Evolutionary conservation across 2,329 filamentous ascomycete genomes (phyloP), one percentile per base, ranked within the genome.

Genomic region (Aulographum hederae): DNA sequence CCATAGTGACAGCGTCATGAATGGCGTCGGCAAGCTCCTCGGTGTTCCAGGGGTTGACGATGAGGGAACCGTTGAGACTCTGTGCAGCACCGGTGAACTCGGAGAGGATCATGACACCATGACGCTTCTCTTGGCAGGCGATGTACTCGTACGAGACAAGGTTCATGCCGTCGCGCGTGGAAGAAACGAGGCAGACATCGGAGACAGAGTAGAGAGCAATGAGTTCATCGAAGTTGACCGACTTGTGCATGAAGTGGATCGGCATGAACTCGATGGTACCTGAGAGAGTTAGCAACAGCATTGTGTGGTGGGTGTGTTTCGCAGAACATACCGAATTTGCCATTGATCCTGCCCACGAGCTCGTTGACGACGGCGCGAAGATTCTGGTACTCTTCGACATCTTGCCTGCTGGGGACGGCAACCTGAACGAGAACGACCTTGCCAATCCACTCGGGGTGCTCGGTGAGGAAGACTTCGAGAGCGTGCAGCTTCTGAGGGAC

Each of bases 141-240:
- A 98, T 94, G 60, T 95, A 98, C 56, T 98, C 86, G 57, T 94
- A 95, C 1, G 84, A 91, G 19, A 95, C 89, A 18, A 98, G 66
- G 54, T 98, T 98, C 89, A 98, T 98, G 47, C 89, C 89, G 50
- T 98, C 89, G 31, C 89, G 78, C n/a, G 81, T 95, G 3, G 80
- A 94, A 6, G 79, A 91, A 23, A 92, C 86, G 11, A 95, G 69
- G 50, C 85, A 93, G 28, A 82, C 80, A 49, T 94, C 89, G 3
- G 82, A 89, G 15, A 91, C 77, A 12, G 82, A 80, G 50, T 95
- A 95, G 6, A 95, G 68, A 1, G 85, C 85, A 31, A 91, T 85
- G 21, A 98, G 71, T 57, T 95, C 89, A 43, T 94, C 84, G 44
- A 95, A 94, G 30, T 73, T 73, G 47, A 95, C 84, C 4, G 81